phyloP scores from a whole-genome alignment of 495 filamentous ascomycete genomes.

The Lasiosphaeria ovina region DNA sequence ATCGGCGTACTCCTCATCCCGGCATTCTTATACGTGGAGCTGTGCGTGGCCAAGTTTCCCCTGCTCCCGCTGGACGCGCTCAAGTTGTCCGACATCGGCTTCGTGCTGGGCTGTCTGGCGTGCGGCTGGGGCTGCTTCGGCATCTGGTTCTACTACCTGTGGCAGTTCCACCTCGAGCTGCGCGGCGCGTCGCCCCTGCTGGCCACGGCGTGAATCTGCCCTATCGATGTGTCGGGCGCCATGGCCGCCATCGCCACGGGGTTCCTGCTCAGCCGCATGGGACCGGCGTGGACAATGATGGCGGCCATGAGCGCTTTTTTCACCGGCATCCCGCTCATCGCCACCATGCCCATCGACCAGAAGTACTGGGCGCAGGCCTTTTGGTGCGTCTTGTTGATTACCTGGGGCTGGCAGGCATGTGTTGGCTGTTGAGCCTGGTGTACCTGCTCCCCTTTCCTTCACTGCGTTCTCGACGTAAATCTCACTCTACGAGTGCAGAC shows the following conservation, averaged over 20 bases:
- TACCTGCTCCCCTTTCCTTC: conserved; percentile 4
- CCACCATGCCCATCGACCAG: conserved; percentile 48
- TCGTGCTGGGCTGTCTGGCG: conserved; percentile 54
- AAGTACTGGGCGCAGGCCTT: conserved; percentile 47
- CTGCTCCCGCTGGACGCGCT: conserved; percentile 54
- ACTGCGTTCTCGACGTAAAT: too few species aligned
- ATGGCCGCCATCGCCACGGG: conserved; percentile 50
- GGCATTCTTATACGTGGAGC: conserved; percentile 53
- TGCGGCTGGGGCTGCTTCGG: conserved; percentile 63
- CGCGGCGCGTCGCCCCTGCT: conserved; percentile 44
- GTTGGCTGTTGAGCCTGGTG: conserved; percentile 23
- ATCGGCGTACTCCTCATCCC: conserved; percentile 50
- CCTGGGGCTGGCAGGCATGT: conserved; percentile 39
- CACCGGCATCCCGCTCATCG: conserved; percentile 44
- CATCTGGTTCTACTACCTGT: conserved; percentile 59
- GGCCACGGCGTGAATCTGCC: conserved; percentile 45
- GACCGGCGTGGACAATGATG: conserved; percentile 49
- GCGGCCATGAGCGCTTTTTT: conserved; percentile 49
- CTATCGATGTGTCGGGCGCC: conserved; percentile 46
- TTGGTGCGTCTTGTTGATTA: conserved; percentile 44
- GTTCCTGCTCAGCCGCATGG: conserved; percentile 41
- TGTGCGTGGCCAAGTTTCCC: conserved; percentile 41
- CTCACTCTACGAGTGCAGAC: too few species aligned
- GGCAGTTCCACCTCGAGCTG: conserved; percentile 51
- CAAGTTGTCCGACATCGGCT: conserved; percentile 46